Evolutionary conservation across 1,284 basidiomycete species (phyloP).

Genomic region (Ceratobasidium sp.): DNA sequence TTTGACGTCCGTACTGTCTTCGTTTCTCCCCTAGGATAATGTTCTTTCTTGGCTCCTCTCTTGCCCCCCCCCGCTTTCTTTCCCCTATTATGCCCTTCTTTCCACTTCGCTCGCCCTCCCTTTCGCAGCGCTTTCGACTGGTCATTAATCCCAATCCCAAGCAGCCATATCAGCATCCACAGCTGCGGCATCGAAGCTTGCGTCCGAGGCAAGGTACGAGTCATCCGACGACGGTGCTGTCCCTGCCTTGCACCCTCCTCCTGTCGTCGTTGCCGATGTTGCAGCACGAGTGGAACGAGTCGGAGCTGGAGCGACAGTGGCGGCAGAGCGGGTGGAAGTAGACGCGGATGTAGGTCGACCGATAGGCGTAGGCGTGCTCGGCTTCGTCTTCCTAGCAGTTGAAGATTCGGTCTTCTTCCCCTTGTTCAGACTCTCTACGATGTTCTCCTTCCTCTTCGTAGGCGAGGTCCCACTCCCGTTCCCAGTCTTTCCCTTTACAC

Average conservation of each 20-base stretch:
- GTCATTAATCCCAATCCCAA: conserved; percentile 5
- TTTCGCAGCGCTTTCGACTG: background rate
- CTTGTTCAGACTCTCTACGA: background rate
- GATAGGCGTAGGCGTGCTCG: conserved; percentile 11
- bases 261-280: background rate
- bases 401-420: background rate
- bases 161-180: conserved; percentile 29
- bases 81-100: background rate
- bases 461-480: background rate
- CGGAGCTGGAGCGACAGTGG: background rate
- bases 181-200: conserved; percentile 10
- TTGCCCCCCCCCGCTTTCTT: background rate
- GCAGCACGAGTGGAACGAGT: too few relatives aligned
- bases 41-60: conserved; percentile 1
- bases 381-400: conserved; percentile 8
- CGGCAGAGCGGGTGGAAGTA: background rate
- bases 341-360: conserved; percentile 22
- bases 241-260: background rate
- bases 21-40: background rate
- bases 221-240: conserved; percentile 7
- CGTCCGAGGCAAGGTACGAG: background rate
- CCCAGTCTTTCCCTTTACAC: conserved; percentile 3
- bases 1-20: background rate
- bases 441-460: conserved; percentile 11
- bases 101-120: background rate